Conservation (phyloP, 1,284 basidiomycete species). For the Rhodotorula sp. region DNA sequence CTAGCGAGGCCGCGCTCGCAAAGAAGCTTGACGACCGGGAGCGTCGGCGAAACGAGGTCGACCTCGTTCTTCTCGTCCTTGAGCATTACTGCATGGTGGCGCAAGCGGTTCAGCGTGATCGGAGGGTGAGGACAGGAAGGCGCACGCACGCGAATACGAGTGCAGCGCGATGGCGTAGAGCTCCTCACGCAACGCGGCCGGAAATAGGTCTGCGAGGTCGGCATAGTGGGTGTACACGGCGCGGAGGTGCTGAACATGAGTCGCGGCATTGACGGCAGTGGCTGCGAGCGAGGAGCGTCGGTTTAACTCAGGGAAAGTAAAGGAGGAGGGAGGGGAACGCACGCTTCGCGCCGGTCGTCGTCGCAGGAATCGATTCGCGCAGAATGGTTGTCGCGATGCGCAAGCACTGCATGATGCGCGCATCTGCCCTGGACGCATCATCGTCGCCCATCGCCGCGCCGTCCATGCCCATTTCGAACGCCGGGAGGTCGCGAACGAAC, state of each 20-base stretch:
- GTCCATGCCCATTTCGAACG: neutral
- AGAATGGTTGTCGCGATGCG: constrained; percentile 78
- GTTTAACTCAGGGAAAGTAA: accelerated
- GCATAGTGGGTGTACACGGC: constrained; percentile 68
- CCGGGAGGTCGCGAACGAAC: constrained; percentile 8
- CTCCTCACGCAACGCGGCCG: constrained; percentile 65
- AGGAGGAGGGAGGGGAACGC: constrained; percentile 54
- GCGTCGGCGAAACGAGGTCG: constrained; percentile 74
- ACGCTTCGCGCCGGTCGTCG: constrained; percentile 46
- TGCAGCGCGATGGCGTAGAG: constrained; percentile 77
- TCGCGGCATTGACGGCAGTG: constrained; percentile 20
- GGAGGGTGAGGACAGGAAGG: too few relatives aligned
- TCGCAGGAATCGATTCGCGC: constrained; percentile 66
- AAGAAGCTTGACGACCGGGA: constrained; percentile 74
- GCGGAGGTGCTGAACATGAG: constrained; percentile 63
- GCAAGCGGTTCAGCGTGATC: neutral
- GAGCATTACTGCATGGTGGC: constrained; percentile 63
- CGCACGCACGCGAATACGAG: constrained; percentile 69
- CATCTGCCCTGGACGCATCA: constrained; percentile 8
- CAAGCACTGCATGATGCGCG: constrained; percentile 69
- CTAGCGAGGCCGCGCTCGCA: constrained; percentile 56
- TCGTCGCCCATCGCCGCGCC: neutral
- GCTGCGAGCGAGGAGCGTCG: neutral
- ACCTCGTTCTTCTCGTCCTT: constrained; percentile 77
- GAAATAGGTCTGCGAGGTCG: constrained; percentile 65